phyloP scores from a whole-genome alignment of 768 basidiomycete species.

The Suillus subaureus region DNA sequence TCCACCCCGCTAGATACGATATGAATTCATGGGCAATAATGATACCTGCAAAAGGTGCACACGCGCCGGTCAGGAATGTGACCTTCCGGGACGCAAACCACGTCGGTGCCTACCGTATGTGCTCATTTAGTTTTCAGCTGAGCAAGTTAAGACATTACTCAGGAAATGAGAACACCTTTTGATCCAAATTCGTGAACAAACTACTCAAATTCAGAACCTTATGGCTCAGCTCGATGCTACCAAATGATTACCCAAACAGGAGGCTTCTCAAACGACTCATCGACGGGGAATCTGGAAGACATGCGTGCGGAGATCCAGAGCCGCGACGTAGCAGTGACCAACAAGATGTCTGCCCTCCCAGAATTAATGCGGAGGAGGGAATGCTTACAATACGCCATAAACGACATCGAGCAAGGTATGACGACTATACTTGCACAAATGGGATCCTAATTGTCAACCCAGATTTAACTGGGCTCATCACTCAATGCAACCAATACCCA shows the following conservation, averaged over 20 bases:
- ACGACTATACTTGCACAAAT: no score
- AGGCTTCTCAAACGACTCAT: no score
- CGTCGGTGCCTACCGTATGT: slow-evolving; percentile 76
- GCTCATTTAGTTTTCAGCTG: background rate
- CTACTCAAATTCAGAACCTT: slow-evolving; percentile 67
- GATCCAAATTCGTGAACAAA: slow-evolving; percentile 74
- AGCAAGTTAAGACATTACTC: slow-evolving; percentile 3
- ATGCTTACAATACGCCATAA: no score
- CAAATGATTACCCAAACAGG: slow-evolving; percentile 24
- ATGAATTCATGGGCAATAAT: slow-evolving; percentile 71
- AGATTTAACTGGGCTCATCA: no score
- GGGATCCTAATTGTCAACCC: no score
- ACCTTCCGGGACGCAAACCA: slow-evolving; percentile 81
- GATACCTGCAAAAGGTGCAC: slow-evolving; percentile 78
- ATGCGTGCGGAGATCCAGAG: no score
- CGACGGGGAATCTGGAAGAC: no score
- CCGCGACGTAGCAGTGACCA: no score
- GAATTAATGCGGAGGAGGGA: no score
- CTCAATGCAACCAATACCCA: no score
- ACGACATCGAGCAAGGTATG: no score
- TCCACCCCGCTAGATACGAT: slow-evolving; percentile 57
- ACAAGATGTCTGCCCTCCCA: no score
- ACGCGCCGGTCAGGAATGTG: slow-evolving; percentile 70
- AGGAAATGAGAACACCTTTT: slow-evolving; percentile 85
- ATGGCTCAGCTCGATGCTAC: slow-evolving; percentile 66